Conservation (phyloP, 106 monocot species). For the Allium cepa region DNA sequence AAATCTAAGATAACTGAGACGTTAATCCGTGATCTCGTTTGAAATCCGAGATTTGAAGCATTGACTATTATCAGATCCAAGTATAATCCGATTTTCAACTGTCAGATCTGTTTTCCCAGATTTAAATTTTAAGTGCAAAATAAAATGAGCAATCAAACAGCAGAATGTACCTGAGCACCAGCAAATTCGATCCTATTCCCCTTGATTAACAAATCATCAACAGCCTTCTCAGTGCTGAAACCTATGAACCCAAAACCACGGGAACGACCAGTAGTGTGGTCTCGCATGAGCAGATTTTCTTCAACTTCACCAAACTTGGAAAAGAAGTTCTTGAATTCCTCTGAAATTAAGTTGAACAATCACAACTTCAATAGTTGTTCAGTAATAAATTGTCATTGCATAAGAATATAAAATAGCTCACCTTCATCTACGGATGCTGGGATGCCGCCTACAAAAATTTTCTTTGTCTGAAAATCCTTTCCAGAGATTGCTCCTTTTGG, state of each 20-base stretch:
- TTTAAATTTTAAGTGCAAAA: too few relatives aligned
- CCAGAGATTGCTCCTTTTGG: conserved; percentile 16
- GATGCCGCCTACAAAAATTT: conserved; percentile 87
- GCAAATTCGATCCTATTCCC: conserved; percentile 83
- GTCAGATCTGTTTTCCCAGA: too few relatives aligned
- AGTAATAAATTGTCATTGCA: not conserved
- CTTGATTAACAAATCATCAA: conserved; percentile 72
- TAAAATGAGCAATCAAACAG: too few relatives aligned
- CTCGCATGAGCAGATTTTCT: conserved; percentile 83
- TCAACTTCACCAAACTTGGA: conserved; percentile 46
- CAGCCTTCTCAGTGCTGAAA: conserved; percentile 65
- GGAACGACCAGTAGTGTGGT: conserved; percentile 62
- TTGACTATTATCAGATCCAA: too few relatives aligned
- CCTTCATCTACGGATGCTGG: conserved; percentile 20
- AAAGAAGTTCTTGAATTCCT: conserved; percentile 29
- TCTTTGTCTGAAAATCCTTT: conserved; percentile 25
- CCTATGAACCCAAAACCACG: conserved; percentile 90
- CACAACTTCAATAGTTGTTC: not conserved
- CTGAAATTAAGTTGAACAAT: not conserved
- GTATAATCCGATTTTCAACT: too few relatives aligned
- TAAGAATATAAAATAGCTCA: not conserved
- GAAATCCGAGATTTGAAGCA: too few relatives aligned
- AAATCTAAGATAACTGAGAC: too few relatives aligned
- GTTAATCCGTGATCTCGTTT: too few relatives aligned
- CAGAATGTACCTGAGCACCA: conserved; percentile 48